Evolutionary conservation across 805 yeast species (phyloP).

Genomic region (Starmerella asiatica): DNA sequence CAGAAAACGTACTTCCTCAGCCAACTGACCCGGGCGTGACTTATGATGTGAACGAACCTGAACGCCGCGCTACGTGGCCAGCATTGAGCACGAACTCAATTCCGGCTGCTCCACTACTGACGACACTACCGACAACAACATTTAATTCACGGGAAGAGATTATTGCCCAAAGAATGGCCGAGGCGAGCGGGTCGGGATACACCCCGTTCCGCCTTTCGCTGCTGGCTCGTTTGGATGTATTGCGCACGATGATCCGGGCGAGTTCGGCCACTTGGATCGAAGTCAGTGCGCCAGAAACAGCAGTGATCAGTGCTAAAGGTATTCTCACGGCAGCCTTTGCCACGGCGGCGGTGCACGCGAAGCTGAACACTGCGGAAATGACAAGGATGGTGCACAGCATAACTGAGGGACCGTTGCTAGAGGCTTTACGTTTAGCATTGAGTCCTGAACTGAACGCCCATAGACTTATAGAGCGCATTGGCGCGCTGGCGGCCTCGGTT

Average conservation of each 20-base stretch:
- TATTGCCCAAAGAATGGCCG: background rate
- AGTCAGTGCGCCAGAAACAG: slow-evolving; percentile 5
- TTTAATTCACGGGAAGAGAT: background rate
- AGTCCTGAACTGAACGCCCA: slow-evolving; percentile 4
- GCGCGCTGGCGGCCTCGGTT: slow-evolving; percentile 15
- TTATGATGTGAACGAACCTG: too few species aligned
- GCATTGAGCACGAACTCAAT: background rate
- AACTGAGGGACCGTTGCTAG: slow-evolving; percentile 10
- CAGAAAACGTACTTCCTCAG: background rate
- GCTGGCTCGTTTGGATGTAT: slow-evolving; percentile 9
- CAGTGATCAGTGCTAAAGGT: slow-evolving; percentile 11
- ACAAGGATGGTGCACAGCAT: slow-evolving; percentile 4
- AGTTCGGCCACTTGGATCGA: slow-evolving; percentile 12
- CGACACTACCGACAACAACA: background rate
- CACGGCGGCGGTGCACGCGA: slow-evolving; percentile 16
- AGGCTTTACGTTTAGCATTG: slow-evolving; percentile 10
- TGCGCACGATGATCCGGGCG: slow-evolving; percentile 12
- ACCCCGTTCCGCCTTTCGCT: slow-evolving; percentile 12
- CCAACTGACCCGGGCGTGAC: background rate
- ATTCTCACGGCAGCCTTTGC: slow-evolving; percentile 15
- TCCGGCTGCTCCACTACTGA: background rate
- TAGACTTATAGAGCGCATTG: slow-evolving; percentile 13
- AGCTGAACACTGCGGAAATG: slow-evolving; percentile 7
- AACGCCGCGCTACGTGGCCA: too few species aligned
- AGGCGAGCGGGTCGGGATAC: background rate